Evolutionary conservation across 192 early-diverging fungal genomes (phyloP).

Genomic region (Dimargaris cristalligena): DNA sequence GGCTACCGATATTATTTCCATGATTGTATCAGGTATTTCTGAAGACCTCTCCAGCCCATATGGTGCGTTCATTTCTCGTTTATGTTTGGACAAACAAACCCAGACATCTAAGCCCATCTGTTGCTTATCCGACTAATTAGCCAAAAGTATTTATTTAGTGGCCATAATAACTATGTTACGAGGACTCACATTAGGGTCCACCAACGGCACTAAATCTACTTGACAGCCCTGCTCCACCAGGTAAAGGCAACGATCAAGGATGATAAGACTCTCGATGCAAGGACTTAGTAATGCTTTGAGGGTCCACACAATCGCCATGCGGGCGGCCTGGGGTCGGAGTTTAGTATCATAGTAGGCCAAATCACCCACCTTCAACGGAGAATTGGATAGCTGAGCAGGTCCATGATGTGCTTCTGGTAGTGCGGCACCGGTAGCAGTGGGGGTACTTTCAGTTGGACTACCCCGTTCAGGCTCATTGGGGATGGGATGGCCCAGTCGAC

Average conservation of each 20-base stretch:
- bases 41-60: too few relatives aligned
- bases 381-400: too few relatives aligned
- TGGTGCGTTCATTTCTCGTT: too few relatives aligned
- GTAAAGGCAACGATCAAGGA: conserved; percentile 57
- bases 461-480: too few relatives aligned
- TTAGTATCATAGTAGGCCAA: conserved; percentile 17
- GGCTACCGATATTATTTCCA: too few relatives aligned
- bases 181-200: neutral
- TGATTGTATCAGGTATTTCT: too few relatives aligned
- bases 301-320: conserved; percentile 70
- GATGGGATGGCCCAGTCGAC: conserved; percentile 31
- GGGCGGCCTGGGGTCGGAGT: conserved; percentile 21
- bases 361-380: neutral
- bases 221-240: conserved; percentile 27
- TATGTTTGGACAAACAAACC: too few relatives aligned
- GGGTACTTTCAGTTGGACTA: conserved; percentile 17
- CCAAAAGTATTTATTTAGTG: conserved; percentile 2
- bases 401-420: conserved; percentile 18
- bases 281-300: conserved; percentile 55
- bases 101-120: too few relatives aligned
- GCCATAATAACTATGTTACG: neutral
- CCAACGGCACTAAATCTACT: neutral
- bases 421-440: conserved; percentile 25
- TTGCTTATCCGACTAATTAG: too few relatives aligned
- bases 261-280: conserved; percentile 57